Evolutionary conservation across 192 early-diverging fungal genomes (phyloP).

Genomic region (Podila horticola): DNA sequence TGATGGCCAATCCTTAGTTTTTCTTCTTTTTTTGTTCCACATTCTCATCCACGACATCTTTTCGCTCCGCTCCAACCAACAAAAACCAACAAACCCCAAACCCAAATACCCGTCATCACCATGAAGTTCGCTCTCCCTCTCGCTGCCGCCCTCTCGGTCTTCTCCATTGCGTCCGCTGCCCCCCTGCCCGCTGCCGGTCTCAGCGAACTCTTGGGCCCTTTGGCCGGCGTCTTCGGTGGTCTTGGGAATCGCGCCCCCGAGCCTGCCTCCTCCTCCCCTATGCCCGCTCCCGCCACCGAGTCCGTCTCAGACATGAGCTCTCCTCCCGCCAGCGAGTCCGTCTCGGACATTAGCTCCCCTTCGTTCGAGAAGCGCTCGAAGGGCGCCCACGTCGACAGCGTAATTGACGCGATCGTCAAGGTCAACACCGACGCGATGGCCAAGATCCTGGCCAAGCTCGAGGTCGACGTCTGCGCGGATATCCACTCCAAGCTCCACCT

Average conservation of each 20-base stretch:
- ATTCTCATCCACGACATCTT: too few relatives aligned
- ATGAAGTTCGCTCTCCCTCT: conserved; percentile 3
- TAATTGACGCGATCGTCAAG: too few relatives aligned
- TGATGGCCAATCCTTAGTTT: too few relatives aligned
- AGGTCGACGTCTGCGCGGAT: conserved; percentile 17
- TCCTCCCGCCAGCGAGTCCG: too few relatives aligned
- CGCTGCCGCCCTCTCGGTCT: background rate
- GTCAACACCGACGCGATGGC: too few relatives aligned
- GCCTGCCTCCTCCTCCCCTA: background rate
- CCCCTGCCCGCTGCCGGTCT: background rate
- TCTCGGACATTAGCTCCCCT: too few relatives aligned
- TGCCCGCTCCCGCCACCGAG: conserved; percentile 14
- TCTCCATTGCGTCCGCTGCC: background rate
- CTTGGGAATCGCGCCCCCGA: background rate
- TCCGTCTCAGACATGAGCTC: background rate
- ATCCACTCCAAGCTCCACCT: conserved; percentile 14
- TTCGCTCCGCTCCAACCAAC: background rate
- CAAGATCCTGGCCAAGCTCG: too few relatives aligned
- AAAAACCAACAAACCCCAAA: background rate
- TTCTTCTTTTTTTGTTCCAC: too few relatives aligned
- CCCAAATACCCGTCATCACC: background rate
- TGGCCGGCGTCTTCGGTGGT: too few relatives aligned
- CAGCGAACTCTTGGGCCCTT: too few relatives aligned
- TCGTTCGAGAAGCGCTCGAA: too few relatives aligned
- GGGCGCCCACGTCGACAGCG: too few relatives aligned